Percentiles rank a stretch among this genome's conserved stretches.
phyloP scores from a whole-genome alignment of 169 alveolate species.

The Plasmodium inui region DNA sequence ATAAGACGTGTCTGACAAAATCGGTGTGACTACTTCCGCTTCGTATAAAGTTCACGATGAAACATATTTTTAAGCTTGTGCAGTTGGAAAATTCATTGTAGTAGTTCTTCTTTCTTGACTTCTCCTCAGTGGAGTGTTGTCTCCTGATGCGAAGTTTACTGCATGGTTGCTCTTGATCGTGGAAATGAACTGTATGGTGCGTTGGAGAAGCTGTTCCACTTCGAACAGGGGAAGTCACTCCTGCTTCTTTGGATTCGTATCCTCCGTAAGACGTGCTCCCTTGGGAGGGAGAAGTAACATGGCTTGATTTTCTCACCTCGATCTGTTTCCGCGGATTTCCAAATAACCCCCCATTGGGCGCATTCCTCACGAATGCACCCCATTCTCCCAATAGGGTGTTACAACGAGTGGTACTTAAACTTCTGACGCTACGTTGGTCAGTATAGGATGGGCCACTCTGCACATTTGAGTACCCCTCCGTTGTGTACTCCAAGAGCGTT shows the following conservation, averaged over 20 bases:
- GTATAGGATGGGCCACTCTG: neutral
- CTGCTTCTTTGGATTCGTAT: neutral
- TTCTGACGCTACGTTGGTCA: neutral
- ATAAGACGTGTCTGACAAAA: slow-evolving; percentile 16
- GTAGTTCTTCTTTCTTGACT: neutral
- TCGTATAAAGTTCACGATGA: slow-evolving; percentile 17
- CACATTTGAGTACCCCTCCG: neutral
- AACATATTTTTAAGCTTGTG: slow-evolving; percentile 36
- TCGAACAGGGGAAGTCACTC: neutral
- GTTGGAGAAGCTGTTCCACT: neutral
- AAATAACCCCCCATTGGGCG: neutral
- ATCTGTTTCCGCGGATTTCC: neutral
- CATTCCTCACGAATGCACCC: neutral
- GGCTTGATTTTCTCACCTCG: neutral
- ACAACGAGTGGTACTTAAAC: neutral
- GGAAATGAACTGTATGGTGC: neutral
- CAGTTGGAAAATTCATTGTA: slow-evolving; percentile 26
- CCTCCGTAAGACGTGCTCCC: neutral
- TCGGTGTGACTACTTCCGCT: neutral
- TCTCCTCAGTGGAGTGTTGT: neutral
- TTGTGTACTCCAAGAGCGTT: neutral
- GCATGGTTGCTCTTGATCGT: neutral
- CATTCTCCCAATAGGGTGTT: neutral
- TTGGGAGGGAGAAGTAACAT: neutral
- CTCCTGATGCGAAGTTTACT: neutral